phyloP scores from a whole-genome alignment of 2,329 filamentous ascomycete genomes.

The Westerdykella aurantiaca region DNA sequence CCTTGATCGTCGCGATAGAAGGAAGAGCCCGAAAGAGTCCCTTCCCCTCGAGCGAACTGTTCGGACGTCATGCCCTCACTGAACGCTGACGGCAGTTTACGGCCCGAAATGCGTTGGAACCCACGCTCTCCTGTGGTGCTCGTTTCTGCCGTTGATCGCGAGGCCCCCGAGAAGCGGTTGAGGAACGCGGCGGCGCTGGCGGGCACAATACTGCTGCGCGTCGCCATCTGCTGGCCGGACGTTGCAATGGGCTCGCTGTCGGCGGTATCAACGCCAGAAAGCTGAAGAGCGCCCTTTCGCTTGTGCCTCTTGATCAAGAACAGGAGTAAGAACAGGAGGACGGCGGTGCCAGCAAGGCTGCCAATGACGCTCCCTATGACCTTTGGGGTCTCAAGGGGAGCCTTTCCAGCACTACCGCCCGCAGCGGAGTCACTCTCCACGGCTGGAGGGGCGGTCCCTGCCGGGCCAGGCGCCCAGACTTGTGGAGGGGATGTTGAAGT shows the following conservation, averaged over 20 bases:
- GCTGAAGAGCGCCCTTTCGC: constrained; percentile 29
- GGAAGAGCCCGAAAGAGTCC: constrained; percentile 34
- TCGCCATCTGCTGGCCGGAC: constrained; percentile 36
- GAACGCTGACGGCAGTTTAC: constrained; percentile 46
- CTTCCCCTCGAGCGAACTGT: constrained; percentile 26
- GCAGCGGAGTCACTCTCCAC: not conserved
- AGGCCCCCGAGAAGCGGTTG: constrained; percentile 36
- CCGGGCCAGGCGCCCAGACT: no score
- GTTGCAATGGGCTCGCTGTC: constrained; percentile 14
- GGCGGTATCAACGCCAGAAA: constrained; percentile 22
- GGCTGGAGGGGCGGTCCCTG: no score
- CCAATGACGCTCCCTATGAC: constrained; percentile 60
- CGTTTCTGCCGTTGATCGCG: constrained; percentile 32
- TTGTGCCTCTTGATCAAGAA: constrained; percentile 51
- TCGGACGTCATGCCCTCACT: constrained; percentile 44
- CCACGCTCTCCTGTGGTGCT: constrained; percentile 38
- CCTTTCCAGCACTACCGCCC: constrained; percentile 9
- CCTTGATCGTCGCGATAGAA: constrained; percentile 44
- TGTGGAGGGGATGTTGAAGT: no score
- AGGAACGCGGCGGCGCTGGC: constrained; percentile 32
- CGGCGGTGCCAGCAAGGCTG: constrained; percentile 52
- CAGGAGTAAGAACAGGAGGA: constrained; percentile 48
- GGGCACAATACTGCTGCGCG: constrained; percentile 37
- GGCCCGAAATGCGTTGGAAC: constrained; percentile 45
- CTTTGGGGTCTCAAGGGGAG: constrained; percentile 43